phyloP scores from a whole-genome alignment of 1,139 yeast species.

The Yamadazyma dendronema region DNA sequence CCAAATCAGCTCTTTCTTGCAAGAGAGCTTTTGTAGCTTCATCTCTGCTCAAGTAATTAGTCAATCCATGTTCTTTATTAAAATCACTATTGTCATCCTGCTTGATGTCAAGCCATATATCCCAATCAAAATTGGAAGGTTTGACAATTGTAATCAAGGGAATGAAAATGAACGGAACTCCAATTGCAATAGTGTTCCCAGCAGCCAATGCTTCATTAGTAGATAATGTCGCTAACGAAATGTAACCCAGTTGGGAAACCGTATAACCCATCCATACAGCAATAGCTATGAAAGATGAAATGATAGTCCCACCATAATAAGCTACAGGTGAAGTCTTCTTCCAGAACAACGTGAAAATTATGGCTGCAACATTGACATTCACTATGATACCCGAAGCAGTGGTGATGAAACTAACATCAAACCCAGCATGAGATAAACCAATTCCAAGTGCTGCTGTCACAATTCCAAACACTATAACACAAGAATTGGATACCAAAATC shows the following conservation, averaged over 20 bases:
- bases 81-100: constrained; percentile 31
- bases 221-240: constrained; percentile 22
- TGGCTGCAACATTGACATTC: constrained; percentile 33
- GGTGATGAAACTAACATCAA: constrained; percentile 24
- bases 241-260: constrained; percentile 23
- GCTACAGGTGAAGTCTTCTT: constrained; percentile 45
- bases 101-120: constrained; percentile 19
- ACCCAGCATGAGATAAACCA: constrained; percentile 34
- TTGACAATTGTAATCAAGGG: constrained; percentile 23
- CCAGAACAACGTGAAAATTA: constrained; percentile 38
- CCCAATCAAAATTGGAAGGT: constrained; percentile 29
- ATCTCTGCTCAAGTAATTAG: constrained; percentile 14
- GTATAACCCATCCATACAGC: constrained; percentile 46
- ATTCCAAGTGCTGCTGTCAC: constrained; percentile 31
- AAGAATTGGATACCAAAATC: constrained; percentile 27
- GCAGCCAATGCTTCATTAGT: constrained; percentile 26
- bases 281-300: constrained; percentile 44
- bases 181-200: constrained; percentile 34
- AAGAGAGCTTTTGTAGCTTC: constrained; percentile 24
- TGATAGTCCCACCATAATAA: constrained; percentile 42
- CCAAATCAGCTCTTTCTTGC: constrained; percentile 19
- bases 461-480: constrained; percentile 26
- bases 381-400: constrained; percentile 30
- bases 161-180: constrained; percentile 24
- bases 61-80: constrained; percentile 13